Evolutionary conservation across 2,329 filamentous ascomycete genomes (phyloP), one percentile per base, ranked within the genome.

Genomic region (Cordyceps javanica): DNA sequence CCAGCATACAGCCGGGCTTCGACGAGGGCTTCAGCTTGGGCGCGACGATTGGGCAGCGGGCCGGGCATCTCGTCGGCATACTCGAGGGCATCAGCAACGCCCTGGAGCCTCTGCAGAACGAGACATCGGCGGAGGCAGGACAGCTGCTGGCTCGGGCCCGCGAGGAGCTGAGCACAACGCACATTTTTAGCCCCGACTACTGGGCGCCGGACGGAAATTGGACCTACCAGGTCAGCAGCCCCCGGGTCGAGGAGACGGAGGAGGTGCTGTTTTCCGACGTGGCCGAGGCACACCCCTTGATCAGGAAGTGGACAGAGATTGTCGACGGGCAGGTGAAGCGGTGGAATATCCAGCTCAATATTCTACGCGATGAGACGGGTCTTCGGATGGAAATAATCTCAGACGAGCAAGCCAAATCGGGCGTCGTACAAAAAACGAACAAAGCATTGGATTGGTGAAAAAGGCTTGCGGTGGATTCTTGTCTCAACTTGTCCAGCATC

Each of bases 11-110:
- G 72, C 79, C 79, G 14, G 93, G 93, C 0, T 97, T 99, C 68
- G 94, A 99, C 69, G 90, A 93, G 62, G 93, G 93, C 0, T 97
- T 91, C 69, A 79, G 85, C 14, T 78, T 97, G 0, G 94, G 94
- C 13, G 92, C 91, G 1, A 85, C 87, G 53, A 75, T 97, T 30
- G 94, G 93, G 0, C 70, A 89, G 62, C 79, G 80, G 28, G 87
- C 86, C 0, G 94, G 94, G 0, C 85, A 84, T 62, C 74, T 95
- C 13, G 70, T 96, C 3, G 94, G 94, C 0, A 74, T 90, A 4
- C 68, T 97, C 6, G 90, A 96, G 66, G 91, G 88, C 0, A 72
- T 96, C 21, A 71, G 76, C 1, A 73, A 74, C 14, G 82, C 84
- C 10, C 62, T 81, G 62, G 66, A 42, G 46, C 59, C 48, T 34